Conservation (phyloP, 139 green algal species). For the Pycnococcus provasolii region DNA sequence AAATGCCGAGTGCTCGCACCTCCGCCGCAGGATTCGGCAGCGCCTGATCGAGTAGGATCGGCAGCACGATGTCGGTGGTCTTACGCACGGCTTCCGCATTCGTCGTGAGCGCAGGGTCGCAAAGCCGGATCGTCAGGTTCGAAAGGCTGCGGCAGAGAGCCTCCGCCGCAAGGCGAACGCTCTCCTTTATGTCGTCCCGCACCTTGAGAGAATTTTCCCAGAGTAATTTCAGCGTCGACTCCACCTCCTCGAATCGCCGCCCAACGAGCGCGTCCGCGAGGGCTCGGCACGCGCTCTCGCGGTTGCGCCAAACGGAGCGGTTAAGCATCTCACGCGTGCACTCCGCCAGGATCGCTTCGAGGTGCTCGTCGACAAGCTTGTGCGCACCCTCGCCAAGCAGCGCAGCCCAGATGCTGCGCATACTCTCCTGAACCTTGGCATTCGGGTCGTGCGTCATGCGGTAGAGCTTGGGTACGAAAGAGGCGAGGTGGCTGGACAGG, state of each 20-base stretch:
- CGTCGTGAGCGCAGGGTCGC: conserved; percentile 28
- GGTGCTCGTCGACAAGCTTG: conserved; percentile 48
- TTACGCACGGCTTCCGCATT: background rate
- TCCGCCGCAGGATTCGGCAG: conserved; percentile 13
- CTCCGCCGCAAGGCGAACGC: conserved; percentile 25
- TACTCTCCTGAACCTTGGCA: conserved; percentile 57
- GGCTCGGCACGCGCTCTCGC: conserved; percentile 58
- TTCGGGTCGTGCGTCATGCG: conserved; percentile 69
- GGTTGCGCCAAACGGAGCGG: conserved; percentile 61
- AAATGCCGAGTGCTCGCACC: conserved; percentile 25
- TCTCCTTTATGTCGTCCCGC: conserved; percentile 42
- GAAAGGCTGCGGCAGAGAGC: conserved; percentile 22
- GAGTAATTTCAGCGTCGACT: conserved; percentile 50
- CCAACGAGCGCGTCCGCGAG: conserved; percentile 68
- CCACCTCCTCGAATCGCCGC: conserved; percentile 32
- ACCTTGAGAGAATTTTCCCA: conserved; percentile 62
- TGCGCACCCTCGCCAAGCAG: conserved; percentile 55
- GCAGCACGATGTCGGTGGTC: conserved; percentile 27
- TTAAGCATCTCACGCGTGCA: conserved; percentile 56
- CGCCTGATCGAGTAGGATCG: conserved; percentile 36
- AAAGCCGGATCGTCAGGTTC: conserved; percentile 28
- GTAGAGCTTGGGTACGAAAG: conserved; percentile 77
- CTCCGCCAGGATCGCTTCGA: conserved; percentile 47
- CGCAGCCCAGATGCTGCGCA: conserved; percentile 64
- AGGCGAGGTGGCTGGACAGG: conserved; percentile 41